Conservation (phyloP, 2,329 filamentous ascomycete species). For the Hypocrella siamensis region DNA sequence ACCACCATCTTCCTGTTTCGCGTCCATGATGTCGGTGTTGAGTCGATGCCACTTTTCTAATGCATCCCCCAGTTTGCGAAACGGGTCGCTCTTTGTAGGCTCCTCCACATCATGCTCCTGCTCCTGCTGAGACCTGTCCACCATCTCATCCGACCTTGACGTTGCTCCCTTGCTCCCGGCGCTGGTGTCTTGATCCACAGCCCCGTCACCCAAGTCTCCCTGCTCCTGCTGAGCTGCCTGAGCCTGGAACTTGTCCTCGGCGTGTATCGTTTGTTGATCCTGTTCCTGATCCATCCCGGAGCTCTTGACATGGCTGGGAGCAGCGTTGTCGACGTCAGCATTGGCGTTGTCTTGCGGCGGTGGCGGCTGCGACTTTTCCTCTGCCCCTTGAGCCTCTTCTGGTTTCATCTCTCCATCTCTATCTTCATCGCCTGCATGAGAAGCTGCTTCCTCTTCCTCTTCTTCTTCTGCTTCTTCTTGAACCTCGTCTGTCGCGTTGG, state of each 20-base stretch:
- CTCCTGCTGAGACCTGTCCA: slow-evolving; percentile 28
- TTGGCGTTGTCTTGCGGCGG: slow-evolving; percentile 34
- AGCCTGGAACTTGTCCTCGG: slow-evolving; percentile 43
- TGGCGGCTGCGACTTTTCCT: slow-evolving; percentile 18
- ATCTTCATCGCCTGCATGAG: slow-evolving; percentile 14
- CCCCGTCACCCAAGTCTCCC: slow-evolving; percentile 48
- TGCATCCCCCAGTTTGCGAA: slow-evolving; percentile 88
- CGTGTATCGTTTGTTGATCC: slow-evolving; percentile 45
- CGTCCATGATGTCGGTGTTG: slow-evolving; percentile 63
- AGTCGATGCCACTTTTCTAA: slow-evolving; percentile 87
- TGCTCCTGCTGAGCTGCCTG: slow-evolving; percentile 49
- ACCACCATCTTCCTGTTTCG: slow-evolving; percentile 25
- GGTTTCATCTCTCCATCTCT: slow-evolving; percentile 2
- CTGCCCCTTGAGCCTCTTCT: slow-evolving; percentile 28
- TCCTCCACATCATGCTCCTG: slow-evolving; percentile 30
- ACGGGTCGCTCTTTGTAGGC: slow-evolving; percentile 46
- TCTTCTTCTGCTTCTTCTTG: slow-evolving; percentile 27
- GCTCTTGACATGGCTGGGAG: slow-evolving; percentile 46
- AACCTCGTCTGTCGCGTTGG: slow-evolving; percentile 32
- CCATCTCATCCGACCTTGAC: slow-evolving; percentile 30
- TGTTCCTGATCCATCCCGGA: slow-evolving; percentile 51
- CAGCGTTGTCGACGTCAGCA: slow-evolving; percentile 44
- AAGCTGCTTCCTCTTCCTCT: slow-evolving; percentile 3
- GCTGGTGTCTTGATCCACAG: slow-evolving; percentile 46
- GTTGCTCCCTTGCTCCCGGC: slow-evolving; percentile 46